Evolutionary conservation across 768 basidiomycete species (phyloP).

Genomic region (Naematelia encephala): DNA sequence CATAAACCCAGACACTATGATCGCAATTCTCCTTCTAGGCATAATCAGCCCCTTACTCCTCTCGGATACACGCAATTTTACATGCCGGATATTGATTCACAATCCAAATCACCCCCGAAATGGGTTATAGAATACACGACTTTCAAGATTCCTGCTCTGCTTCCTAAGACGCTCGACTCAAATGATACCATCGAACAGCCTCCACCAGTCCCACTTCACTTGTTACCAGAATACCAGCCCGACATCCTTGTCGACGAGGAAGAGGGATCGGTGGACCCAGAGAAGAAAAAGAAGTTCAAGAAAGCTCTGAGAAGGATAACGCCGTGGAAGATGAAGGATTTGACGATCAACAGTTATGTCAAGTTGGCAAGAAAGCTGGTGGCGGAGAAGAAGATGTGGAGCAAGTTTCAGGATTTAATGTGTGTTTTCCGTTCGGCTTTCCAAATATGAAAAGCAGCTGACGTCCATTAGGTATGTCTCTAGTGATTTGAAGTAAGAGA

Average conservation of each 20-base stretch:
- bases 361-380: slow-evolving; percentile 62
- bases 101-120: slow-evolving; percentile 58
- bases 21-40: slow-evolving; percentile 65
- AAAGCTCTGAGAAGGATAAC: slow-evolving; percentile 54
- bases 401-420: slow-evolving; percentile 70
- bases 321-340: slow-evolving; percentile 70
- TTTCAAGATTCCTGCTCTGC: slow-evolving; percentile 55
- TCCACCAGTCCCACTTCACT: slow-evolving; percentile 32
- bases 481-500: background rate
- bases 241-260: slow-evolving; percentile 18
- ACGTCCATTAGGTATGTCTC: background rate
- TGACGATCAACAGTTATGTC: slow-evolving; percentile 75
- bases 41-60: slow-evolving; percentile 67
- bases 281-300: slow-evolving; percentile 51
- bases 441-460: background rate
- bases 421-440: slow-evolving; percentile 45
- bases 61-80: slow-evolving; percentile 80
- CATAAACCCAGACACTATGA: slow-evolving; percentile 57
- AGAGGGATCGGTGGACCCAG: slow-evolving; percentile 49
- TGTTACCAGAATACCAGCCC: slow-evolving; percentile 41
- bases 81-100: slow-evolving; percentile 59
- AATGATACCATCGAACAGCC: slow-evolving; percentile 14
- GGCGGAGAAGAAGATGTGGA: slow-evolving; percentile 58
- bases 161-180: slow-evolving; percentile 46
- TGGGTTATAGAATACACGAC: slow-evolving; percentile 80